phyloP scores from a whole-genome alignment of 2,329 filamentous ascomycete genomes.

The Emmonsia crescens region DNA sequence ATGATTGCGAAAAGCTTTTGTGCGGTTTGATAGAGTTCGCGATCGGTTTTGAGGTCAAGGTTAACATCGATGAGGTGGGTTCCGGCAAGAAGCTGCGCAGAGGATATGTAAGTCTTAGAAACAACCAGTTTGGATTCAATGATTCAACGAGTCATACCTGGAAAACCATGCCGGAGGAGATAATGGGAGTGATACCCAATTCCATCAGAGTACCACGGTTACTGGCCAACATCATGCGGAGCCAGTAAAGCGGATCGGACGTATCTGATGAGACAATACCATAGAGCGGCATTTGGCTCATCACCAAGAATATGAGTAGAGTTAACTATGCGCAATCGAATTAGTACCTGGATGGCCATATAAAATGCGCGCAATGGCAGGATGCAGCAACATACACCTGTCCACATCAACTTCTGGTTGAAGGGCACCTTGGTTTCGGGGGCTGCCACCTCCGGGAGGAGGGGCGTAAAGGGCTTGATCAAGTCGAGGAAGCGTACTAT shows the following conservation, averaged over 20 bases:
- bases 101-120: constrained; percentile 2
- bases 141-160: constrained; percentile 42
- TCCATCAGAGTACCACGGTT: constrained; percentile 96
- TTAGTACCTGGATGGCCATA: constrained; percentile 7
- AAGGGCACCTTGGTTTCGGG: constrained; percentile 98
- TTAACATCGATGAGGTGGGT: constrained; percentile 99
- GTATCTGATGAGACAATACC: constrained; percentile 98
- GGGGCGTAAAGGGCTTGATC: constrained; percentile 98
- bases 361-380: constrained; percentile 4
- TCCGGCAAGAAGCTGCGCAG: constrained; percentile 68
- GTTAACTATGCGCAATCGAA: constrained; percentile 48
- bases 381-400: constrained; percentile 44
- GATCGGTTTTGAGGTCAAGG: constrained; percentile 98
- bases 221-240: constrained; percentile 99
- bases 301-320: constrained; percentile 96
- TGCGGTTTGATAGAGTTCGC: constrained; percentile 98
- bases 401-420: constrained; percentile 98
- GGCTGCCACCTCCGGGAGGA: constrained; percentile 97
- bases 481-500: constrained; percentile 97
- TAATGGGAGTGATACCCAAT: constrained; percentile 94
- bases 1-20: constrained; percentile 99
- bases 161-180: constrained; percentile 99
- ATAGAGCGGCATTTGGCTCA: constrained; percentile 99
- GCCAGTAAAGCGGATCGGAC: constrained; percentile 97
- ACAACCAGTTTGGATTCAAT: background rate